Evolutionary conservation across 164 flowering plant genomes (phyloP), one percentile per base, ranked within the genome.

Genomic region (Nelumbo lutea): DNA sequence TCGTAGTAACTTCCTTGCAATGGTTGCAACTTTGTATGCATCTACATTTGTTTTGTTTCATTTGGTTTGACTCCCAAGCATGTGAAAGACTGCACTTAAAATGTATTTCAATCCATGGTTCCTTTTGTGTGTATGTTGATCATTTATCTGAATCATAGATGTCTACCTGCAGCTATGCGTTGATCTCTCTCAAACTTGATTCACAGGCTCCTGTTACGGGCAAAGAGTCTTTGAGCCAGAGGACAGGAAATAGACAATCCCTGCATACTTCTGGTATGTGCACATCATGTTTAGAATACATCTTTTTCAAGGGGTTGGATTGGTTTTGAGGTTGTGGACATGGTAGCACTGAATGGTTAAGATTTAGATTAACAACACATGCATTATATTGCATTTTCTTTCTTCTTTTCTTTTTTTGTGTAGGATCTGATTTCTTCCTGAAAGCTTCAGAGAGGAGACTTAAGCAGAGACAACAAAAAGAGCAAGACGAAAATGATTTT

Each of bases 371-470:
- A 2, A 43, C 40, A 41, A 10, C 44, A 57, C 14, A 9, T 39
- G 15, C 48, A 27, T 59, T 4, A 71, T 71, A 38, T 9, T 62
- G 9, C 53, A 40, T 45, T 67, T 8, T 52, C 9, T 42, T 50
- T 64, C 39, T 27, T 65, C 11, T 52, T 45, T 40, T 10, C 1
- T 62, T 56, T 74, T 48, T 65, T 27, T 27, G 27, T 27, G 72
- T 62, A 81, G 84, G 77, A 64, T 70, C 75, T 59, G 76, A 72
- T 78, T 78, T 82, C 76, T 80, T 78, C 67, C 42, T 77, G 4
- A 82, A 80, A 72, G 75, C 58, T 58, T 79, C 83, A 6, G 80
- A 78, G 68, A 78, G 48, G 65, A 70, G 47, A 53, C 67, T 64
- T 11, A 77, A 75, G 64, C 74, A 73, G 64, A 68, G 67, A 38